Evolutionary conservation across 2,329 filamentous ascomycete genomes (phyloP).

Genomic region (Cladosporium phlei): DNA sequence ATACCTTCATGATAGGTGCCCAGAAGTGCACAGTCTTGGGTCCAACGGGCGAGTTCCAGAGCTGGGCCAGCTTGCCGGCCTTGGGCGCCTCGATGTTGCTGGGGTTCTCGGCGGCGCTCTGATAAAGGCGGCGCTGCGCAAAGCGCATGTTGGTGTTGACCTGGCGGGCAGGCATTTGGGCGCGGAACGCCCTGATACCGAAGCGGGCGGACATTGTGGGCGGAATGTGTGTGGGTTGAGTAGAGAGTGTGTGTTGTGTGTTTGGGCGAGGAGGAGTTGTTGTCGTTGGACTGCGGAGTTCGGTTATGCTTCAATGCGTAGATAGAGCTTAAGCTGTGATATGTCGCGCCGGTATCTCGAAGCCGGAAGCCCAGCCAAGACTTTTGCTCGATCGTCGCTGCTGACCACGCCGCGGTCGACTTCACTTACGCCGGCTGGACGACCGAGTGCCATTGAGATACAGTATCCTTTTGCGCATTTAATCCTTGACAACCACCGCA

Average conservation of each 20-base stretch:
- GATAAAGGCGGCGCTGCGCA: conserved; percentile 57
- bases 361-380: too few species aligned
- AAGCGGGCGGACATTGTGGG: conserved; percentile 52
- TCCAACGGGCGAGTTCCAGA: conserved; percentile 52
- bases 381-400: too few species aligned
- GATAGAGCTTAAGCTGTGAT: too few species aligned
- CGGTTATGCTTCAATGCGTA: too few species aligned
- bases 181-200: conserved; percentile 52
- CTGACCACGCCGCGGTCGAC: conserved; percentile 1
- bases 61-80: conserved; percentile 58
- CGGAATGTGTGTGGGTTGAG: not conserved
- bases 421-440: too few species aligned
- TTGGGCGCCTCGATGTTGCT: conserved; percentile 21
- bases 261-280: too few species aligned
- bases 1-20: conserved; percentile 89
- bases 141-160: conserved; percentile 29
- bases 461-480: too few species aligned
- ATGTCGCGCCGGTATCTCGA: too few species aligned
- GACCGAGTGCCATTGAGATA: too few species aligned
- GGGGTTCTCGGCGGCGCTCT: conserved; percentile 54
- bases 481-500: not conserved
- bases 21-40: conserved; percentile 92
- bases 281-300: too few species aligned
- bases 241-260: too few species aligned
- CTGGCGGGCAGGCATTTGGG: conserved; percentile 49